A percentile compares a stretch with the other conserved stretches of the same genome.
Conservation (phyloP, 1,284 basidiomycete genomes). For the Ganoderma meredithae region DNA sequence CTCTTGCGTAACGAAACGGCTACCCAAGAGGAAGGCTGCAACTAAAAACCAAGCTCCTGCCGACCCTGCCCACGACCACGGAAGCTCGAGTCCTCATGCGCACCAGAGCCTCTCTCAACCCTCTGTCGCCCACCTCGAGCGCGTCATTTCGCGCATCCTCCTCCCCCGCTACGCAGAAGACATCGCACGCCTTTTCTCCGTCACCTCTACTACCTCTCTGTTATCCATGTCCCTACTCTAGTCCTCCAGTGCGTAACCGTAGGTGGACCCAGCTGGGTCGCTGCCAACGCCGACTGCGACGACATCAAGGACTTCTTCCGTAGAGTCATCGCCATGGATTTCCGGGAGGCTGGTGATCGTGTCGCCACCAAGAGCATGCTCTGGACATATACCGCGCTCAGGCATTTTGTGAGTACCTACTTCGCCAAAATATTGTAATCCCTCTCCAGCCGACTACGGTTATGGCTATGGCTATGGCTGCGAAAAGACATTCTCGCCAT, state of each 20-base stretch:
- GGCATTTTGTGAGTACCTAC: slow-evolving; percentile 62
- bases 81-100: slow-evolving; percentile 53
- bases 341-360: slow-evolving; percentile 74
- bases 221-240: slow-evolving; percentile 69
- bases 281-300: slow-evolving; percentile 67
- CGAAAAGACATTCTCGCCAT: too few relatives aligned
- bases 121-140: slow-evolving; percentile 66
- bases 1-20: slow-evolving; percentile 72
- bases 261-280: slow-evolving; percentile 70
- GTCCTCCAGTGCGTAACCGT: slow-evolving; percentile 67
- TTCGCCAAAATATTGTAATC: too few relatives aligned
- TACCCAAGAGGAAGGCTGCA: slow-evolving; percentile 52
- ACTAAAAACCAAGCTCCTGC: slow-evolving; percentile 42
- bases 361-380: slow-evolving; percentile 78
- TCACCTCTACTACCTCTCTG: slow-evolving; percentile 66
- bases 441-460: too few relatives aligned
- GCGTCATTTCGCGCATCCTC: slow-evolving; percentile 66
- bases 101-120: slow-evolving; percentile 61
- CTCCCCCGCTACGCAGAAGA: slow-evolving; percentile 74
- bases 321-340: slow-evolving; percentile 70
- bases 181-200: slow-evolving; percentile 73
- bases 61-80: slow-evolving; percentile 43
- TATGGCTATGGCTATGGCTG: too few relatives aligned
- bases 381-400: slow-evolving; percentile 76
- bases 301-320: slow-evolving; percentile 77